Percentiles rank a stretch among this genome's conserved stretches.
Conservation (phyloP, 805 yeast genomes). For the Wickerhamomyces mucosus region DNA sequence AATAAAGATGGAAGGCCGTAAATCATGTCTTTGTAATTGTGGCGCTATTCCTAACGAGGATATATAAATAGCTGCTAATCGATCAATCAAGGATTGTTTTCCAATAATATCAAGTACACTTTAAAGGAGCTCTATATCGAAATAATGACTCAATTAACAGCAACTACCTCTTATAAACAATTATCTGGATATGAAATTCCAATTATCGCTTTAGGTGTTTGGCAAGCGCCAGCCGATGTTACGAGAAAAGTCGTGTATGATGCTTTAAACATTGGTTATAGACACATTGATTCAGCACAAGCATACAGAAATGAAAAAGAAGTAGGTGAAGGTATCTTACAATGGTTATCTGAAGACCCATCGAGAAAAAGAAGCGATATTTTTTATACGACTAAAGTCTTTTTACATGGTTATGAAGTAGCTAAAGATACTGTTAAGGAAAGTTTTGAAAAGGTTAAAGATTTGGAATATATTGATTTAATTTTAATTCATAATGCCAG, state of each 20-base stretch:
- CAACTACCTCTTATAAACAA: no score
- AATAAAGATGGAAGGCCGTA: no score
- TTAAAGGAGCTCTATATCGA: no score
- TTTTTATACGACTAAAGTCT: no score
- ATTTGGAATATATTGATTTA: conserved; percentile 56
- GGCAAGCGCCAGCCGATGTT: conserved; percentile 5
- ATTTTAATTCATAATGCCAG: conserved; percentile 59
- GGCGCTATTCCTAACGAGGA: no score
- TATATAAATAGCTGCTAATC: no score
- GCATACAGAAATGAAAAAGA: conserved; percentile 56
- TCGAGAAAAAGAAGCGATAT: conserved; percentile 49
- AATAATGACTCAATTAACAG: no score
- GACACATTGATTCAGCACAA: conserved; percentile 67
- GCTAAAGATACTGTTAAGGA: conserved; percentile 48
- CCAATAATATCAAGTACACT: no score
- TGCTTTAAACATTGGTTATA: conserved; percentile 53
- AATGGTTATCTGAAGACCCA: conserved; percentile 36
- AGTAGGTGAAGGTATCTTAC: conserved; percentile 54
- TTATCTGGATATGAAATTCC: conserved; percentile 4
- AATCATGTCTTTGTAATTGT: no score
- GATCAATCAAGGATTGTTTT: no score
- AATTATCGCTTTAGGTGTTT: conserved; percentile 6
- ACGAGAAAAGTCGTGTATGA: conserved; percentile 28
- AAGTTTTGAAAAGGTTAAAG: conserved; percentile 40
- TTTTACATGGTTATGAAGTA: conserved; percentile 42